Percentiles rank a stretch among this genome's conserved stretches.
These are phyloP conservation scores for Trapa incisa DNA, from an alignment of 345 rosid species.

Conservation along the genomic window DNA sequence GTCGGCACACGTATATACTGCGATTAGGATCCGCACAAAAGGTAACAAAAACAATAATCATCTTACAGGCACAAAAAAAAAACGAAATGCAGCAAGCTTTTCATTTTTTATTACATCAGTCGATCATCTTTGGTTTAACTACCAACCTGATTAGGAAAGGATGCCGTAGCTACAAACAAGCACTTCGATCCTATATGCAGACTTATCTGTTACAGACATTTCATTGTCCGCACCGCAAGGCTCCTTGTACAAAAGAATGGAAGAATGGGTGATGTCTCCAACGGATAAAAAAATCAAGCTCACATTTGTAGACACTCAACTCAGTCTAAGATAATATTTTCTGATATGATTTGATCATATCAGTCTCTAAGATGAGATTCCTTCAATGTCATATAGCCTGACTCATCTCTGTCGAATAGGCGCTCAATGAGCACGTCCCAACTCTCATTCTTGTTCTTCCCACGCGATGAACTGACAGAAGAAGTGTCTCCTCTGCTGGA, in stretches of 20 bases:
- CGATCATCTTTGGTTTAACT: no score
- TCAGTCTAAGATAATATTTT: not conserved
- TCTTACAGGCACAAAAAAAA: no score
- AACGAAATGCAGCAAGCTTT: no score
- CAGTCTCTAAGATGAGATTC: constrained; percentile 24
- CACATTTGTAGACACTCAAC: not conserved
- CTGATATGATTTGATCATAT: not conserved
- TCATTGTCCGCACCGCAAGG: not conserved
- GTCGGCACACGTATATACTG: no score
- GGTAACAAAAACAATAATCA: no score
- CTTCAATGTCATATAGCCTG: constrained; percentile 43
- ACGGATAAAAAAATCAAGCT: not conserved
- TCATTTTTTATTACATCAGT: no score
- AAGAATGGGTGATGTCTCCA: not conserved
- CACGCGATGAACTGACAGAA: constrained; percentile 18
- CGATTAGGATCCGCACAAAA: no score
- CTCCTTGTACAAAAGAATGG: not conserved
- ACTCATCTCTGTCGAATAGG: constrained; percentile 56
- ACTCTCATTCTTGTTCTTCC: constrained; percentile 28
- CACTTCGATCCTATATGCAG: not conserved
- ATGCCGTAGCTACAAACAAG: no score
- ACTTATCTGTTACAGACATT: not conserved
- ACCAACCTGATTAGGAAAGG: no score
- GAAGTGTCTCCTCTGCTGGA: not conserved
- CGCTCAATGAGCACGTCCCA: constrained; percentile 69